Base-by-base conservation (phyloP, 352 stramenopile species). In the Vaucheria bursata region DNA sequence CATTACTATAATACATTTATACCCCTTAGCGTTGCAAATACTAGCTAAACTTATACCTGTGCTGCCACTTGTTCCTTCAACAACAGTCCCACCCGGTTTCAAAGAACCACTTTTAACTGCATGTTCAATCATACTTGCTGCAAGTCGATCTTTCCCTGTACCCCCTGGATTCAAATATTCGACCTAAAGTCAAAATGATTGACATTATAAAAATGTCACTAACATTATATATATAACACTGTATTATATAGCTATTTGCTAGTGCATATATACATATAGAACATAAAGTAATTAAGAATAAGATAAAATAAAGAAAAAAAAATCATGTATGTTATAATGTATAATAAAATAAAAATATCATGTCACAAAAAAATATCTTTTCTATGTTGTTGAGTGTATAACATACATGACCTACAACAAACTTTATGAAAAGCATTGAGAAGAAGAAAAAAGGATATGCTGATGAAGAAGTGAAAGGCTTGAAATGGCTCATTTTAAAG, bases 111-210 rank as follows among this genome's bases (percentile, higher is more conserved):
- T 82, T 52, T 86, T 79, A 85, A 98, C 95, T 0, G 94, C 94
- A 53, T 95, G 88, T 67, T 94, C 87, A 45, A 99, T 92, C 82
- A 98, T 98, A 59, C 87, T 89, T 72, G 94, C 90, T 1, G 95
- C 96, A 3, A 97, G 90, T 32, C 96, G 89, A 85, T 99, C 95
- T 81, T 99, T 99, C 0, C 93, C 96, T 66, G 92, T 98, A 5
- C 94, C 94, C 37, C 94, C 94, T 0, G 96, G 95, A 87, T 98
- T 99, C 75, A 97, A 86, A 50, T 91, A 96, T 87, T 99, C 95
- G 32, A 96, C 94, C 83, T 50, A 12, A 50, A 12, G 39, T 12
- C 39, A 50, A 12, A 12, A 12, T 50, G 39, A 50, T 12, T 5
- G 39, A 50, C 12, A 50, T 12, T 12, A 50, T 5, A 50, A 50